Evolutionary conservation across 108 stramenopile genomes (phyloP).

Genomic region (Fragilaria crotonensis): DNA sequence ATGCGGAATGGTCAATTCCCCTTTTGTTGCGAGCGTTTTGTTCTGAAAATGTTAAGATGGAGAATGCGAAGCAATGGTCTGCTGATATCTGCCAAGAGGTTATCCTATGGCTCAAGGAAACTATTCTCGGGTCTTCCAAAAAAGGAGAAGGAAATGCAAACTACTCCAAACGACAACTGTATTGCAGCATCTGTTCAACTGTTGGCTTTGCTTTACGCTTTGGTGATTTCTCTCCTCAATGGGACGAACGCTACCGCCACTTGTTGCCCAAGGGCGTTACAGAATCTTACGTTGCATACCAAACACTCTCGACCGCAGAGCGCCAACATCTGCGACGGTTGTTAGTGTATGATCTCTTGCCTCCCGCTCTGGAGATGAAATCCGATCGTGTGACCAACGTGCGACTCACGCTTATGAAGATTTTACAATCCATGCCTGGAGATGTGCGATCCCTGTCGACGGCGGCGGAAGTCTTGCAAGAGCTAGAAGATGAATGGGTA

Average conservation of each 20-base stretch:
- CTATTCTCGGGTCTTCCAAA: constrained; percentile 15
- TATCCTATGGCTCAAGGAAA: constrained; percentile 59
- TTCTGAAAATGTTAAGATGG: constrained; percentile 24
- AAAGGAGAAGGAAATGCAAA: constrained; percentile 33
- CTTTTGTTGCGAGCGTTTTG: constrained; percentile 46
- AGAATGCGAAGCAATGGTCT: constrained; percentile 23
- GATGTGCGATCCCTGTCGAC: constrained; percentile 38
- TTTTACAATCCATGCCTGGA: constrained; percentile 55
- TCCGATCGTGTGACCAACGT: constrained; percentile 77
- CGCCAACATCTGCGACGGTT: constrained; percentile 50
- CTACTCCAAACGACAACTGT: constrained; percentile 70
- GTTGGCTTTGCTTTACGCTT: constrained; percentile 64
- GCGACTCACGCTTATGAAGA: constrained; percentile 61
- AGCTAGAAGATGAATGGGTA: constrained; percentile 67
- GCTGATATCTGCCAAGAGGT: constrained; percentile 37
- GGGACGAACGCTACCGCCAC: constrained; percentile 1
- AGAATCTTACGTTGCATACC: constrained; percentile 41
- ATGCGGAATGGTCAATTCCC: constrained; percentile 73
- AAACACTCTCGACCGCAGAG: constrained; percentile 43
- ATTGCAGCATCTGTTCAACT: constrained; percentile 61
- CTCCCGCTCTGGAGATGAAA: constrained; percentile 64
- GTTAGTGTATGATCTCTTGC: constrained; percentile 50
- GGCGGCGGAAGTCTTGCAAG: constrained; percentile 46
- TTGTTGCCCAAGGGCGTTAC: not conserved
- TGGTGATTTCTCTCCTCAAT: constrained; percentile 26